Percentiles rank a stretch among this genome's conserved stretches.
Evolutionary conservation across 208 protist genomes (phyloP).

Genomic region (Leptomonas pyrrhocoris): DNA sequence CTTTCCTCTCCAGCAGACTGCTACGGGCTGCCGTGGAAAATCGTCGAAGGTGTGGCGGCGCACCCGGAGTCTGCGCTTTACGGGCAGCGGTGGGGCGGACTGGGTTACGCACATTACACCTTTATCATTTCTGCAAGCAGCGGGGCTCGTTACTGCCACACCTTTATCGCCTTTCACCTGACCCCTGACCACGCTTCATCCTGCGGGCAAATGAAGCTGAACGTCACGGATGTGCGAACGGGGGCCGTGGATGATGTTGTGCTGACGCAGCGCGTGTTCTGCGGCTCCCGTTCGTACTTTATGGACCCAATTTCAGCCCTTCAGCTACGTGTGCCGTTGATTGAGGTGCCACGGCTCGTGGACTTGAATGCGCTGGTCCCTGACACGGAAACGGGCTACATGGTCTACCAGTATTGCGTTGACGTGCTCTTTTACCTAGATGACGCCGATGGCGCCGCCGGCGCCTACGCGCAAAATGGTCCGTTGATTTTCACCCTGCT

Average conservation of each 20-base stretch:
- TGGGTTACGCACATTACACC: constrained; percentile 18
- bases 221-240: not conserved
- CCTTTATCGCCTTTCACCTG: constrained; percentile 23
- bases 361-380: constrained; percentile 27
- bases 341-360: constrained; percentile 28
- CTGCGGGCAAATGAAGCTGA: constrained; percentile 1
- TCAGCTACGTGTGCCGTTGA: constrained; percentile 45
- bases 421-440: constrained; percentile 34
- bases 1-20: constrained; percentile 9
- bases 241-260: not conserved
- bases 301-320: constrained; percentile 43
- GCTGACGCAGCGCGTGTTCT: constrained; percentile 32
- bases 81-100: constrained; percentile 29
- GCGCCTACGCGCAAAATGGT: constrained; percentile 16
- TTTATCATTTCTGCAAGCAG: not conserved
- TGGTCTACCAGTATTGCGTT: constrained; percentile 52
- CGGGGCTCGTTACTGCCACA: constrained; percentile 21
- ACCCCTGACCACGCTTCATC: not conserved
- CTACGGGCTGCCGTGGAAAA: constrained; percentile 22
- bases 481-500: constrained; percentile 42
- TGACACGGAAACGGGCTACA: constrained; percentile 17
- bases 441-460: constrained; percentile 7
- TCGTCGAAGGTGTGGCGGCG: constrained; percentile 5
- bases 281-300: constrained; percentile 47
- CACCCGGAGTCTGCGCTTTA: not conserved